Conservation (phyloP, 371 early-diverging fungal genomes). For the Rhizopus microsporus region DNA sequence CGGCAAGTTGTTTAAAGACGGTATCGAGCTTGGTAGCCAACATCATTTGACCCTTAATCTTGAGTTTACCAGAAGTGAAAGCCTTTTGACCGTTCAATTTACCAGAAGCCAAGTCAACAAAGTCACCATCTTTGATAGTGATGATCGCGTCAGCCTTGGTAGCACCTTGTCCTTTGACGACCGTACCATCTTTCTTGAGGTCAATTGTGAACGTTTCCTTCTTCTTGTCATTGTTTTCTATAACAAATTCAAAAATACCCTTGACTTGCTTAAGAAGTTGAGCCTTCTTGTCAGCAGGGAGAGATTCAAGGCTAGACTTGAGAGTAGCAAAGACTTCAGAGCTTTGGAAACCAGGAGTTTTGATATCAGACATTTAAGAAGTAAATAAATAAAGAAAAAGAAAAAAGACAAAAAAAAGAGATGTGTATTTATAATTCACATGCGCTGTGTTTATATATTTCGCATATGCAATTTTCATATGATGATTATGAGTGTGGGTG, state of each 20-base stretch:
- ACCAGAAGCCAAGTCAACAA: conserved; percentile 81
- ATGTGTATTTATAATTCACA: neutral
- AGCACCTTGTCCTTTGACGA: conserved; percentile 64
- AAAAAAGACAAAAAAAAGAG: neutral
- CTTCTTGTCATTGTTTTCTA: conserved; percentile 66
- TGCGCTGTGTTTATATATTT: neutral
- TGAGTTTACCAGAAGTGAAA: conserved; percentile 87
- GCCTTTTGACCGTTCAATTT: conserved; percentile 81
- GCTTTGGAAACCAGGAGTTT: conserved; percentile 46
- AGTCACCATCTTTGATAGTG: conserved; percentile 73
- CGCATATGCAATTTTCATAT: neutral
- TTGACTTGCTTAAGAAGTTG: conserved; percentile 64
- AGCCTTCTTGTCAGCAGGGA: conserved; percentile 32
- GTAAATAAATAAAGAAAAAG: neutral
- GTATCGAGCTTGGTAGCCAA: conserved; percentile 78
- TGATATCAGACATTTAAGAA: conserved; percentile 43
- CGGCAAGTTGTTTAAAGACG: conserved; percentile 51
- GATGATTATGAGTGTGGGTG: neutral
- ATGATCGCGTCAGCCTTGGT: conserved; percentile 69
- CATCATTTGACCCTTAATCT: conserved; percentile 89
- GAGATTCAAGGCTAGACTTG: conserved; percentile 34
- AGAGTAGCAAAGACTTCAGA: conserved; percentile 47
- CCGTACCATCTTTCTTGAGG: conserved; percentile 68
- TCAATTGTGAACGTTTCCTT: conserved; percentile 77
- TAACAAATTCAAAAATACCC: conserved; percentile 84